Percentiles rank a stretch among this genome's conserved stretches.
Evolutionary conservation across 2,329 filamentous ascomycete species (phyloP).

Genomic region (Penicillium sp.): DNA sequence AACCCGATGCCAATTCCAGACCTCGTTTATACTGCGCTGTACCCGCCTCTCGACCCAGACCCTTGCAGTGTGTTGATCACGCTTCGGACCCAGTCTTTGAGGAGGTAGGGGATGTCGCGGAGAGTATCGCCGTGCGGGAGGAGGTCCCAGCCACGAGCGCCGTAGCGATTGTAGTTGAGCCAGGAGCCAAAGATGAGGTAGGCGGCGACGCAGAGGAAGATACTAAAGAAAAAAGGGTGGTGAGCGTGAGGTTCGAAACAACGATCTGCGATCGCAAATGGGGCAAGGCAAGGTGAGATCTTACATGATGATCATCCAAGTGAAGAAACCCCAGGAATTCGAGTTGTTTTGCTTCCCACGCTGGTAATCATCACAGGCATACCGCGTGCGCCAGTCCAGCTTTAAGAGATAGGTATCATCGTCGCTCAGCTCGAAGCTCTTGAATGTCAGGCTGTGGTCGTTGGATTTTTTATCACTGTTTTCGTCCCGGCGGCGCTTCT

Average conservation of each 20-base stretch:
- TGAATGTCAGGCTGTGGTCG: conserved; percentile 70
- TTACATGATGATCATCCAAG: conserved; percentile 93
- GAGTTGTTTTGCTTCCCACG: conserved; percentile 51
- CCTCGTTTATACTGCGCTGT: conserved; percentile 75
- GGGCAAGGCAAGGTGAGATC: conserved; percentile 40
- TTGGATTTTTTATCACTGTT: conserved; percentile 29
- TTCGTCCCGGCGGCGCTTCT: conserved; percentile 30
- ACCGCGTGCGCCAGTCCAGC: conserved; percentile 83
- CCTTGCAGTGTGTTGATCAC: conserved; percentile 85
- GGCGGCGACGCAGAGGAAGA: conserved; percentile 80
- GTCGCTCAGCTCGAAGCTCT: conserved; percentile 68
- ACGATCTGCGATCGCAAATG: neutral
- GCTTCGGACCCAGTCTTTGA: conserved; percentile 83
- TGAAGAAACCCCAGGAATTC: conserved; percentile 89
- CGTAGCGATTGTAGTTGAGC: conserved; percentile 98
- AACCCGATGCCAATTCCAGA: neutral
- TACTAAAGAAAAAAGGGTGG: conserved; percentile 53
- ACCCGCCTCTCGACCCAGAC: conserved; percentile 81
- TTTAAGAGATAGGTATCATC: conserved; percentile 66
- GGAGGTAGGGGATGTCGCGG: conserved; percentile 85
- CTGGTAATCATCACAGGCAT: conserved; percentile 71
- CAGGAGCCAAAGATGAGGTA: conserved; percentile 98
- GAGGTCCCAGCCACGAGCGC: conserved; percentile 91
- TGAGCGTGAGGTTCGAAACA: neutral
- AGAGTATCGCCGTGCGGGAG: conserved; percentile 91